These are phyloP conservation scores for Trifolium fragiferum DNA, from an alignment of 306 rosid species.

Conservation along the genomic window DNA sequence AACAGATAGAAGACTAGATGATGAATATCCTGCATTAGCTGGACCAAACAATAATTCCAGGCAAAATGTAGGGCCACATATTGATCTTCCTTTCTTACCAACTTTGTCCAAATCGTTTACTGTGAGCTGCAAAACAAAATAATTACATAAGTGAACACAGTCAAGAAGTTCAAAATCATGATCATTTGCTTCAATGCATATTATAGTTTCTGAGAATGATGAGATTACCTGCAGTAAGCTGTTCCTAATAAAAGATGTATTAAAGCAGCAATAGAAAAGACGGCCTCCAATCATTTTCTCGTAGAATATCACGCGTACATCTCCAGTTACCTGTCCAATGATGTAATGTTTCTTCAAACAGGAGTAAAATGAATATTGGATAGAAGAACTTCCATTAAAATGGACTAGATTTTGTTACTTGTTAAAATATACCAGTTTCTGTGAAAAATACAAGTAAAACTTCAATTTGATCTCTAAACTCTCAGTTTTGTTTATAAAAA, in stretches of 20 bases:
- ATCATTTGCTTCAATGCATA: neutral
- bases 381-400: too few species aligned
- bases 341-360: conserved; percentile 27
- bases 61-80: conserved; percentile 88
- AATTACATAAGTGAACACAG: conserved; percentile 26
- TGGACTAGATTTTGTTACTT: too few species aligned
- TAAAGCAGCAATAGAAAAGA: conserved; percentile 92
- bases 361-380: too few species aligned
- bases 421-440: too few species aligned
- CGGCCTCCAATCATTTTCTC: conserved; percentile 93
- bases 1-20: conserved; percentile 34
- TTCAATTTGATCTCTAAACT: too few species aligned
- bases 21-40: conserved; percentile 70
- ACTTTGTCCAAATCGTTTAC: conserved; percentile 78
- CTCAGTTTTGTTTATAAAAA: neutral
- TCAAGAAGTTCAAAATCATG: too few species aligned
- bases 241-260: conserved; percentile 83
- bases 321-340: conserved; percentile 75
- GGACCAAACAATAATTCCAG: conserved; percentile 89
- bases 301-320: conserved; percentile 83
- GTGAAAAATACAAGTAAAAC: too few species aligned
- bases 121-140: conserved; percentile 61
- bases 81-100: conserved; percentile 77
- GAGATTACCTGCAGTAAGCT: conserved; percentile 78
- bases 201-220: conserved; percentile 24